Percentiles rank a stretch among this genome's conserved stretches.
Conservation (phyloP, 371 early-diverging fungal species). For the Mucor plumbeus region DNA sequence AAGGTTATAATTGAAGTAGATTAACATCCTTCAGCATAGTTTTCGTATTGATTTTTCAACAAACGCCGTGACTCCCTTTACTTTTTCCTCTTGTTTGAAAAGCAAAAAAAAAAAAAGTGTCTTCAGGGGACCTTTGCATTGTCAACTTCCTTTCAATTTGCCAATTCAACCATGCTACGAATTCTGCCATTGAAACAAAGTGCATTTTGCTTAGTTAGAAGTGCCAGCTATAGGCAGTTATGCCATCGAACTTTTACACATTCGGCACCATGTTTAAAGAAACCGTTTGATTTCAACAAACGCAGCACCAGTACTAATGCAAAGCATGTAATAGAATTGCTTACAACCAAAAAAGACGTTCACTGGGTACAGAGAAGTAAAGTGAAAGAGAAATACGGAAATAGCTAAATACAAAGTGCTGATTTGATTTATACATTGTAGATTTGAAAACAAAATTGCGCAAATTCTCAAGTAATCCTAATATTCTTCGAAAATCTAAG, state of each 20-base stretch:
- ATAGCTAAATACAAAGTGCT: background rate
- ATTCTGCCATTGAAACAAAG: slow-evolving; percentile 9
- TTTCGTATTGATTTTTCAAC: too few species aligned
- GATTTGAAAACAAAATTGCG: slow-evolving; percentile 5
- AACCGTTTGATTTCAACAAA: background rate
- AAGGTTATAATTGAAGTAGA: too few species aligned
- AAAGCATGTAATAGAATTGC: background rate
- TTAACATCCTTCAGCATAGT: too few species aligned
- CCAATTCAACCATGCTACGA: slow-evolving; percentile 6
- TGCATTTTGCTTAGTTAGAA: background rate
- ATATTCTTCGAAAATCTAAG: slow-evolving; percentile 26
- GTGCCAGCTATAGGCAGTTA: background rate
- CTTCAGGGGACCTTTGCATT: slow-evolving; percentile 12
- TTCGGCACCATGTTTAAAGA: background rate
- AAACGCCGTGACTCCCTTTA: slow-evolving; percentile 2
- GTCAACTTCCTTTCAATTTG: background rate
- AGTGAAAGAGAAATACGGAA: too few species aligned
- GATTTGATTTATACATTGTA: background rate
- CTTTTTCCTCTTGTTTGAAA: background rate
- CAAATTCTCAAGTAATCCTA: slow-evolving; percentile 18
- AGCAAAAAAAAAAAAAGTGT: background rate
- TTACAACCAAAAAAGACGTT: background rate
- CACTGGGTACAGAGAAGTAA: slow-evolving; percentile 13
- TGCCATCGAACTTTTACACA: background rate
- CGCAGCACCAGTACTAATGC: background rate